phyloP scores from a whole-genome alignment of 352 stramenopile genomes.

The Phytopythium boreale region DNA sequence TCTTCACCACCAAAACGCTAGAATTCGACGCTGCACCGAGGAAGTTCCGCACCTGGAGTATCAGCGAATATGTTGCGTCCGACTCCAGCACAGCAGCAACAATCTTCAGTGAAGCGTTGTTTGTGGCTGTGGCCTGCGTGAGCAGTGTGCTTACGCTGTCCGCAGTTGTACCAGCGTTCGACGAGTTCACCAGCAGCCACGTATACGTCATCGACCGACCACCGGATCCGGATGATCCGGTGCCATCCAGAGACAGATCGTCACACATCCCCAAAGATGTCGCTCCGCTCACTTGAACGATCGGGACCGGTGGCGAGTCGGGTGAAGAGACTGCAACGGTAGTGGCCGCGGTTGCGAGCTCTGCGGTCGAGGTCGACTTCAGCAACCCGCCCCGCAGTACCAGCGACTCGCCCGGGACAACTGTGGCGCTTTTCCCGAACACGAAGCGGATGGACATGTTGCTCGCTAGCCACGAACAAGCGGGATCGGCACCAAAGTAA shows the following conservation, averaged over 20 bases:
- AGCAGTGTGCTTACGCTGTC: conserved; percentile 24
- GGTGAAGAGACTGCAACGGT: conserved; percentile 29
- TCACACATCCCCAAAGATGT: conserved; percentile 56
- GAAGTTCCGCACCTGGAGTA: conserved; percentile 50
- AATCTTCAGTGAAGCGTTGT: conserved; percentile 41
- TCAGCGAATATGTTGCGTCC: conserved; percentile 37
- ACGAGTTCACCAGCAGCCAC: conserved; percentile 36
- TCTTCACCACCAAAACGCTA: conserved; percentile 35
- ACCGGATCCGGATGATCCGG: conserved; percentile 44
- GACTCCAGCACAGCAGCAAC: conserved; percentile 29
- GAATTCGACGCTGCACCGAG: conserved; percentile 45
- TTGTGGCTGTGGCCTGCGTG: conserved; percentile 17
- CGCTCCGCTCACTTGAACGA: conserved; percentile 39
- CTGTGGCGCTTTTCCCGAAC: conserved; percentile 38
- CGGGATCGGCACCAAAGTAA: conserved; percentile 36
- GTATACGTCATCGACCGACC: conserved; percentile 52
- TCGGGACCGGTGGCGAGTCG: conserved; percentile 37
- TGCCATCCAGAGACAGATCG: conserved; percentile 55
- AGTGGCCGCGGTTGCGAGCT: conserved; percentile 30
- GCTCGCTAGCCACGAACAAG: conserved; percentile 46
- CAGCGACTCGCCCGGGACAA: conserved; percentile 35
- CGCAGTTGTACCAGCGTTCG: conserved; percentile 15
- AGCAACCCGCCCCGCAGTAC: conserved; percentile 36
- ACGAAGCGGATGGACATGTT: conserved; percentile 42
- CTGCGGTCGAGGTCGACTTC: conserved; percentile 45